Evolutionary conservation across 164 flowering plant genomes (phyloP).

Genomic region (Annona cherimola): DNA sequence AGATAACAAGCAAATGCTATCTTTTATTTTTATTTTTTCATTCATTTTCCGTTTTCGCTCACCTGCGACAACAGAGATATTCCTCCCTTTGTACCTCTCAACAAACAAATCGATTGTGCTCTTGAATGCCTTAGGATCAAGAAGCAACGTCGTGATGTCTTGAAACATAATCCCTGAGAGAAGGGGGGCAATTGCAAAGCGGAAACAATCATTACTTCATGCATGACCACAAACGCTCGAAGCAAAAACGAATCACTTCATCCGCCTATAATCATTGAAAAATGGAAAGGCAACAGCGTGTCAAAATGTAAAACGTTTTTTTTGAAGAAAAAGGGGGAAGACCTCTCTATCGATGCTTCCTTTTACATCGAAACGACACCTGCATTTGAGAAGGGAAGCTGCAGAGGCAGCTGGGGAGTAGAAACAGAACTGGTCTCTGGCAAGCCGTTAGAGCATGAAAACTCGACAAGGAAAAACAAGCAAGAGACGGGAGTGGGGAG

Average conservation of each 20-base stretch:
- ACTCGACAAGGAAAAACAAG: no score
- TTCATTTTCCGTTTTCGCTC: neutral
- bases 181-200: neutral
- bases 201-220: neutral
- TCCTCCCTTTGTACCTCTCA: constrained; percentile 67
- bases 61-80: constrained; percentile 95
- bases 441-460: neutral
- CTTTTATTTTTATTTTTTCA: no score
- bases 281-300: neutral
- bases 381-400: neutral
- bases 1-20: neutral
- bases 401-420: no score
- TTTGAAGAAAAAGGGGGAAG: neutral
- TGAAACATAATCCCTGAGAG: constrained; percentile 87
- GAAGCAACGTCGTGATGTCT: constrained; percentile 81
- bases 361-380: neutral
- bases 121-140: constrained; percentile 77
- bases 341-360: neutral
- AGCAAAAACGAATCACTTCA: neutral
- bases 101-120: constrained; percentile 85
- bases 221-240: neutral
- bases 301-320: neutral
- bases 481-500: no score
- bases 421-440: neutral
- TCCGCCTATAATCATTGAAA: neutral